These are phyloP conservation scores for Euphrasia confusa DNA, from an alignment of 257 asterid species.

Conservation along the genomic window DNA sequence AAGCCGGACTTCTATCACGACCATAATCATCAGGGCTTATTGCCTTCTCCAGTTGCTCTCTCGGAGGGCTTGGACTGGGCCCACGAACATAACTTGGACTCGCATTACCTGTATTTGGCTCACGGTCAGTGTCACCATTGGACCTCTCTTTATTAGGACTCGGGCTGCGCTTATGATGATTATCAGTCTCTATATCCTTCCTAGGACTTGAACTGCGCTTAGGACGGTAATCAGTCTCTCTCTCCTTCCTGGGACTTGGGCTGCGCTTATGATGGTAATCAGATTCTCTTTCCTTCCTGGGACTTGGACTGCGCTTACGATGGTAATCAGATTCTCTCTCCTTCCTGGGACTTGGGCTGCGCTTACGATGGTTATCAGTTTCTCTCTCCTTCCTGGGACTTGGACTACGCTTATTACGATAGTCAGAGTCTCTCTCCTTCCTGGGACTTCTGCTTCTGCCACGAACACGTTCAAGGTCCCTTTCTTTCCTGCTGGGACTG, in stretches of 20 bases:
- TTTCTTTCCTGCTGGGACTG: constrained; percentile 40
- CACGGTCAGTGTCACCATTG: constrained; percentile 30
- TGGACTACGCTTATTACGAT: constrained; percentile 28
- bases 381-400: constrained; percentile 27
- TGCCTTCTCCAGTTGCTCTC: constrained; percentile 39
- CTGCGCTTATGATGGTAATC: constrained; percentile 27
- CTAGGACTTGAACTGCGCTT: constrained; percentile 37
- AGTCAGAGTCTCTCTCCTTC: constrained; percentile 35
- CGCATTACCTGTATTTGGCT: constrained; percentile 28
- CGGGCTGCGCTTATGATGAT: constrained; percentile 30
- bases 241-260: constrained; percentile 37
- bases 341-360: constrained; percentile 36
- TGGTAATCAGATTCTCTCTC: constrained; percentile 28
- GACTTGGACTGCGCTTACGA: constrained; percentile 33
- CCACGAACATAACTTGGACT: constrained; percentile 39
- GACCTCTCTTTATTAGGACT: constrained; percentile 40
- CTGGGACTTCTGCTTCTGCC: constrained; percentile 40
- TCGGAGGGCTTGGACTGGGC: constrained; percentile 35
- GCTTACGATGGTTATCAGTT: constrained; percentile 3
- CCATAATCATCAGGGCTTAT: constrained; percentile 35
- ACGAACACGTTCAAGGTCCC: constrained; percentile 29
- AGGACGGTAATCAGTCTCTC: constrained; percentile 21
- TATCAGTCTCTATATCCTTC: constrained; percentile 26
- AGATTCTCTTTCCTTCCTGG: constrained; percentile 30
- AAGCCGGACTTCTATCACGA: constrained; percentile 42